A percentile compares a stretch with the other conserved stretches of the same genome.
Evolutionary conservation across 169 alveolate genomes (phyloP).

Genomic region (Theileria equi): DNA sequence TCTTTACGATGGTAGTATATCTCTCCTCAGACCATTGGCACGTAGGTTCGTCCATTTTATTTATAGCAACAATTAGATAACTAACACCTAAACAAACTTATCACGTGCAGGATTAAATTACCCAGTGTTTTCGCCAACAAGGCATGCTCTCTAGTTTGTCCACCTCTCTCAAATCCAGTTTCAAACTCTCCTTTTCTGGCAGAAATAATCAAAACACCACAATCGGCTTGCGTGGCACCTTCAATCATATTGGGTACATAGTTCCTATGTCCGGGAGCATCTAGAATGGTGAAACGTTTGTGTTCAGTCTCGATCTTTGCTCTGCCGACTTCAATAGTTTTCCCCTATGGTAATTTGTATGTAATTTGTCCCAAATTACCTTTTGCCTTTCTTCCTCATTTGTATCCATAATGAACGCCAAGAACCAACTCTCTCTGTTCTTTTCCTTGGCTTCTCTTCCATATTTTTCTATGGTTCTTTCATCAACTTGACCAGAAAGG

Average conservation of each 20-base stretch:
- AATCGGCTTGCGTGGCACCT: constrained; percentile 99
- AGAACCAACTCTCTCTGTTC: constrained; percentile 98
- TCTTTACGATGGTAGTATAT: constrained; percentile 78
- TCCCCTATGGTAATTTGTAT: constrained; percentile 78
- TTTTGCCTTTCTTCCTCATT: constrained; percentile 97
- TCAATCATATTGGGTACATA: constrained; percentile 99
- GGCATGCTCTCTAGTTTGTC: constrained; percentile 99
- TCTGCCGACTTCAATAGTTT: constrained; percentile 98
- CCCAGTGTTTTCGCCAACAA: constrained; percentile 94
- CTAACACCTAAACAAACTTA: constrained; percentile 83
- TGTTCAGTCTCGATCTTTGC: constrained; percentile 91
- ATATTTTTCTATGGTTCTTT: constrained; percentile 93
- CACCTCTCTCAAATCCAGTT: constrained; percentile 99
- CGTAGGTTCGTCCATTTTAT: constrained; percentile 99
- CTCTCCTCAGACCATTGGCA: constrained; percentile 93
- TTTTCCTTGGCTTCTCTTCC: constrained; percentile 97
- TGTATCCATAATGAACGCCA: constrained; percentile 99
- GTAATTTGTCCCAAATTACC: constrained; percentile 4
- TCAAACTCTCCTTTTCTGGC: constrained; percentile 98
- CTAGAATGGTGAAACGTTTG: constrained; percentile 95
- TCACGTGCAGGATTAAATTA: not conserved
- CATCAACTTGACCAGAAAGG: constrained; percentile 91
- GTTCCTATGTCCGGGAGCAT: constrained; percentile 99
- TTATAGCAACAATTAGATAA: constrained; percentile 94
- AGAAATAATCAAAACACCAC: constrained; percentile 97